Evolutionary conservation across 176 grass and related monocot genomes (phyloP).

Genomic region (Guadua angustifolia): DNA sequence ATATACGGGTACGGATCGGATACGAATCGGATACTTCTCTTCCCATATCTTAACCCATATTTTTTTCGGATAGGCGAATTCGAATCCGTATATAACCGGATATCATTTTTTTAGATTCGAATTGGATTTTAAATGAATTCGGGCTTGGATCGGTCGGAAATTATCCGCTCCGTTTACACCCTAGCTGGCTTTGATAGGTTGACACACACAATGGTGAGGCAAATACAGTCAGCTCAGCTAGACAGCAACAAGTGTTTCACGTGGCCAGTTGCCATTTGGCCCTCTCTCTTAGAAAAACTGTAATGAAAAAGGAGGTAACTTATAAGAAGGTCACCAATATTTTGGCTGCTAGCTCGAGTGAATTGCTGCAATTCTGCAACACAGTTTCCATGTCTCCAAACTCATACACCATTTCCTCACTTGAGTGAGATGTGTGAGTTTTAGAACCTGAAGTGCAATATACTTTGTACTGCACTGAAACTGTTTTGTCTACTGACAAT

Average conservation of each 20-base stretch:
- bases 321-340: neutral
- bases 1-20: too few relatives aligned
- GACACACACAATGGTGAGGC: neutral
- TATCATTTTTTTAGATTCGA: too few relatives aligned
- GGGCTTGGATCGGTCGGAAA: too few relatives aligned
- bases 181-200: neutral
- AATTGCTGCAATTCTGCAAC: neutral
- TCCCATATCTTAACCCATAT: too few relatives aligned
- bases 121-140: too few relatives aligned
- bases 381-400: neutral
- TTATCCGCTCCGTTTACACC: too few relatives aligned
- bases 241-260: neutral
- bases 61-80: too few relatives aligned
- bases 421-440: neutral
- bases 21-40: too few relatives aligned
- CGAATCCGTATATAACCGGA: too few relatives aligned
- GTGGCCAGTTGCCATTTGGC: too few relatives aligned
- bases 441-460: neutral
- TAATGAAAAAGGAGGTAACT: neutral
- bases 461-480: neutral
- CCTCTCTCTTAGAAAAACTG: neutral
- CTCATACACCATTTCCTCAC: neutral
- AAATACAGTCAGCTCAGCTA: neutral
- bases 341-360: neutral
- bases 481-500: neutral